Conservation (phyloP, 2,329 filamentous ascomycete genomes). For the Parastagonospora nodorum region DNA sequence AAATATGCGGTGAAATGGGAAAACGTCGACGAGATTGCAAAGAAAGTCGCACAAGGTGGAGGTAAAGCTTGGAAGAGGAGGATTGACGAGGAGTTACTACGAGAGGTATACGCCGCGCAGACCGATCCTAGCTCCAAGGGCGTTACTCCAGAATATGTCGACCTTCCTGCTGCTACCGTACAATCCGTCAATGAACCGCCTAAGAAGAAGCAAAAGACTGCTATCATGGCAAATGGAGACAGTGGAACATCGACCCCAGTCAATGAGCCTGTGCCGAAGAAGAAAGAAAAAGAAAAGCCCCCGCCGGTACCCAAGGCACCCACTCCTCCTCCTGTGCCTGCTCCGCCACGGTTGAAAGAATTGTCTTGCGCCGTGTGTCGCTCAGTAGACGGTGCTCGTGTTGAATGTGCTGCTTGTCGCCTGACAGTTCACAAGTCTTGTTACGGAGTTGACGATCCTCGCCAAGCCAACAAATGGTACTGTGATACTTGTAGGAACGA, state of each 20-base stretch:
- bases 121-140: conserved; percentile 34
- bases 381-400: conserved; percentile 63
- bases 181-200: conserved; percentile 53
- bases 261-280: conserved; percentile 48
- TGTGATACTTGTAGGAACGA: conserved; percentile 98
- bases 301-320: conserved; percentile 54
- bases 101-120: conserved; percentile 59
- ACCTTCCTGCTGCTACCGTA: conserved; percentile 27
- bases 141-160: conserved; percentile 33
- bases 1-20: conserved; percentile 97
- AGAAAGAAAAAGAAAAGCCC: conserved; percentile 45
- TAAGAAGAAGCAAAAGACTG: conserved; percentile 65
- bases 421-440: conserved; percentile 90
- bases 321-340: conserved; percentile 69
- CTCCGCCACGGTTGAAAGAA: conserved; percentile 76
- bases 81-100: conserved; percentile 90
- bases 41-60: conserved; percentile 80
- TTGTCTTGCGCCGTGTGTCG: conserved; percentile 87
- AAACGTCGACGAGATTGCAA: conserved; percentile 86
- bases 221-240: conserved; percentile 51
- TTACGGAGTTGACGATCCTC: conserved; percentile 79
- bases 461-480: conserved; percentile 77
- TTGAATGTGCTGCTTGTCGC: conserved; percentile 84
- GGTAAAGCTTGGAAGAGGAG: conserved; percentile 85
- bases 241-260: conserved; percentile 52